Conservation (phyloP, 2,329 filamentous ascomycete species). For the Byssothecium circinans region DNA sequence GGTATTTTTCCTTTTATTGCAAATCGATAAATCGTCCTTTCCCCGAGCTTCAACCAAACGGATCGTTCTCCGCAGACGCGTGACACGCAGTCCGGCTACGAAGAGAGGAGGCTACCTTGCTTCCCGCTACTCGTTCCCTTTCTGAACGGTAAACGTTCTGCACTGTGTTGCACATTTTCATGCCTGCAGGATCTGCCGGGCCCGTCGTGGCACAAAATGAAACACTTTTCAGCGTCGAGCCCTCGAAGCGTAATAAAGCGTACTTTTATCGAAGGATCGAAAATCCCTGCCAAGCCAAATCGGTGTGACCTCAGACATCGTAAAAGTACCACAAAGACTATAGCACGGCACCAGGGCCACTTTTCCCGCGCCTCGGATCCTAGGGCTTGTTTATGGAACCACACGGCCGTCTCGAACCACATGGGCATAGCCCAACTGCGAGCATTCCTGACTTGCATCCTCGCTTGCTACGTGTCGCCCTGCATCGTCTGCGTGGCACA, state of each 20-base stretch:
- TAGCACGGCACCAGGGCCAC: background rate
- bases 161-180: background rate
- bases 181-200: background rate
- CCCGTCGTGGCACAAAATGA: background rate
- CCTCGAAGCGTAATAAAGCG: background rate
- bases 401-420: background rate
- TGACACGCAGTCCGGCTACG: background rate
- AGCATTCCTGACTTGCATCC: background rate
- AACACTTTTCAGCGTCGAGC: background rate
- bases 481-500: background rate
- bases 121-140: background rate
- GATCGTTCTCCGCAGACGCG: background rate
- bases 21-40: background rate
- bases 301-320: too few species aligned
- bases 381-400: slow-evolving; percentile 1
- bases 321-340: background rate
- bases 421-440: background rate
- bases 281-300: background rate
- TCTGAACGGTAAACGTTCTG: background rate
- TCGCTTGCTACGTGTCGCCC: slow-evolving; percentile 6
- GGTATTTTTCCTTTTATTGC: background rate
- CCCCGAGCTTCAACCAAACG: background rate
- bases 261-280: background rate
- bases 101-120: background rate
- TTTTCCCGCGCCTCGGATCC: background rate